Conservation (phyloP, 441 rosid genomes). For the Erodium chrysanthum region DNA sequence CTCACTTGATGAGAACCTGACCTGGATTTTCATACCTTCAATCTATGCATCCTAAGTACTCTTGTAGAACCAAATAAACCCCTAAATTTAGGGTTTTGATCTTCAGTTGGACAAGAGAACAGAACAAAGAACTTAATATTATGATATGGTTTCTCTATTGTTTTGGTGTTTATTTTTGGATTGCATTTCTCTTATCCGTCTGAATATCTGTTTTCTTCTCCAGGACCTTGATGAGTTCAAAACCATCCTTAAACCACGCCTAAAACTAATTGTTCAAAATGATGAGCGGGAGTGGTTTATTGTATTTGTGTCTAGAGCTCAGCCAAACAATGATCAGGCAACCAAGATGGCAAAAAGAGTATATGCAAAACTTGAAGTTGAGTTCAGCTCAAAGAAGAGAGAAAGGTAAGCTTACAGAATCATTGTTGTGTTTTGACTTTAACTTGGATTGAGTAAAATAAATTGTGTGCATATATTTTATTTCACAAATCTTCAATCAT, state of each 20-base stretch:
- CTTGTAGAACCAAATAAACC: constrained; percentile 3
- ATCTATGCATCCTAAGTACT: background rate
- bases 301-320: constrained; percentile 89
- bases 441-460: constrained; percentile 6
- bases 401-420: constrained; percentile 52
- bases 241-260: constrained; percentile 86
- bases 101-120: background rate
- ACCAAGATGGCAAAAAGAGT: constrained; percentile 79
- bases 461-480: background rate
- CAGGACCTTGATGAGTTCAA: constrained; percentile 98
- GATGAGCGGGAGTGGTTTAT: constrained; percentile 97
- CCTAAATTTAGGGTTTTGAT: background rate
- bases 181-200: constrained; percentile 10
- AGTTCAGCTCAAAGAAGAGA: constrained; percentile 88
- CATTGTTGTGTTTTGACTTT: constrained; percentile 5
- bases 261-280: constrained; percentile 80
- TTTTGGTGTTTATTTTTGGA: background rate
- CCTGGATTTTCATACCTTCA: background rate
- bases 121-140: background rate
- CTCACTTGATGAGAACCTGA: background rate
- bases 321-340: constrained; percentile 84
- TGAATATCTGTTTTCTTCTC: constrained; percentile 7
- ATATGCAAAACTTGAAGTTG: constrained; percentile 86
- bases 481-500: background rate
- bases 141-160: background rate